These are phyloP conservation scores for Amphicarpaea edgeworthii DNA, from an alignment of 306 rosid genomes.

Conservation along the genomic window DNA sequence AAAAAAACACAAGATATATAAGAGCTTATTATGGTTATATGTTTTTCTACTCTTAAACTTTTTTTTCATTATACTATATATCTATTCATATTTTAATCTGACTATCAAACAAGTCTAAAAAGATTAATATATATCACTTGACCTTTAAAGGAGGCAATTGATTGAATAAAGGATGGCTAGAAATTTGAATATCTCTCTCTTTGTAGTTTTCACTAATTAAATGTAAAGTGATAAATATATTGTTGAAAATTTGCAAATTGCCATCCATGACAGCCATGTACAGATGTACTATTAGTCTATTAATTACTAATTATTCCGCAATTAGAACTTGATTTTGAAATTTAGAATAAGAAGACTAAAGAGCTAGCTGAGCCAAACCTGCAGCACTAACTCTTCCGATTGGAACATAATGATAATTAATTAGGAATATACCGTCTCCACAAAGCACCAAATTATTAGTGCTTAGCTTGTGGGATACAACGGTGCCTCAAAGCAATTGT, in stretches of 20 bases:
- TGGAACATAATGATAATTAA: slow-evolving; percentile 53
- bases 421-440: slow-evolving; percentile 48
- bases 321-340: slow-evolving; percentile 40
- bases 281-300: no score
- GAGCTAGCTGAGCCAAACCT: slow-evolving; percentile 39
- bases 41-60: no score
- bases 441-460: slow-evolving; percentile 57
- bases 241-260: slow-evolving; percentile 20
- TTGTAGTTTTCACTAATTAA: slow-evolving; percentile 9
- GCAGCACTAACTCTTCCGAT: slow-evolving; percentile 54
- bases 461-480: slow-evolving; percentile 52
- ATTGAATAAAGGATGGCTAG: slow-evolving; percentile 30
- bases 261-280: slow-evolving; percentile 30
- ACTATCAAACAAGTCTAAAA: neutral
- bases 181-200: slow-evolving; percentile 16
- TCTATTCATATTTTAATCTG: neutral
- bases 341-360: slow-evolving; percentile 29
- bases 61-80: no score
- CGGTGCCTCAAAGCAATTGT: slow-evolving; percentile 46
- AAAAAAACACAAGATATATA: no score
- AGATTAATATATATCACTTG: slow-evolving; percentile 21
- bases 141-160: slow-evolving; percentile 24
- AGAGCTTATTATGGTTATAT: no score
- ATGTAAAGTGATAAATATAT: slow-evolving; percentile 17
- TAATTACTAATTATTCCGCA: slow-evolving; percentile 36